These are phyloP conservation scores for Cryptosporidium bovis DNA, from an alignment of 169 alveolate species.

Conservation along the genomic window DNA sequence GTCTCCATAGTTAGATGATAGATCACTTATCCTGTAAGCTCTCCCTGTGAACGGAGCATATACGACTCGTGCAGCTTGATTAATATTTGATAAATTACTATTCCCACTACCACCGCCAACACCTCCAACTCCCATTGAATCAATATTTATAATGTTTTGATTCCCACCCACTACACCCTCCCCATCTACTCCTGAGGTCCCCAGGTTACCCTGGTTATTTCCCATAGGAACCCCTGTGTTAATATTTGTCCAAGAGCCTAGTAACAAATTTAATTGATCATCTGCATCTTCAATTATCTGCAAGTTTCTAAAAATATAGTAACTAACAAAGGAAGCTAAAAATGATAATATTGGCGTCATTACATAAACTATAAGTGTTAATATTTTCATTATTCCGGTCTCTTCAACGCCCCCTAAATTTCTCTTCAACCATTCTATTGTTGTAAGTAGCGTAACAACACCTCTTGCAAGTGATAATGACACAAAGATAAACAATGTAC, in stretches of 20 bases:
- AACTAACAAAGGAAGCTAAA: conserved; percentile 37
- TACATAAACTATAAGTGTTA: conserved; percentile 7
- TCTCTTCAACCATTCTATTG: conserved; percentile 51
- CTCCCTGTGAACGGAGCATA: conserved; percentile 71
- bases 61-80: background rate
- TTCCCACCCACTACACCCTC: background rate
- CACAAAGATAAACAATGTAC: conserved; percentile 48
- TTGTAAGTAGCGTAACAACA: conserved; percentile 5
- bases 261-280: conserved; percentile 19
- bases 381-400: background rate
- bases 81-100: background rate
- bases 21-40: conserved; percentile 54
- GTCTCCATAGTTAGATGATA: conserved; percentile 16
- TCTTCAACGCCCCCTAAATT: background rate
- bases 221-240: background rate
- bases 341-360: conserved; percentile 61
- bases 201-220: too few species aligned
- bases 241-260: conserved; percentile 33
- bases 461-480: conserved; percentile 65
- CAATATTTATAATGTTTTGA: conserved; percentile 3
- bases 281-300: conserved; percentile 58
- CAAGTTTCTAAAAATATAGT: conserved; percentile 42
- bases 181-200: background rate
- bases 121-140: background rate
- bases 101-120: background rate